Percentiles rank a stretch among this genome's conserved stretches.
Conservation (phyloP, 2,329 filamentous ascomycete genomes). For the Elsinoe fawcettii region DNA sequence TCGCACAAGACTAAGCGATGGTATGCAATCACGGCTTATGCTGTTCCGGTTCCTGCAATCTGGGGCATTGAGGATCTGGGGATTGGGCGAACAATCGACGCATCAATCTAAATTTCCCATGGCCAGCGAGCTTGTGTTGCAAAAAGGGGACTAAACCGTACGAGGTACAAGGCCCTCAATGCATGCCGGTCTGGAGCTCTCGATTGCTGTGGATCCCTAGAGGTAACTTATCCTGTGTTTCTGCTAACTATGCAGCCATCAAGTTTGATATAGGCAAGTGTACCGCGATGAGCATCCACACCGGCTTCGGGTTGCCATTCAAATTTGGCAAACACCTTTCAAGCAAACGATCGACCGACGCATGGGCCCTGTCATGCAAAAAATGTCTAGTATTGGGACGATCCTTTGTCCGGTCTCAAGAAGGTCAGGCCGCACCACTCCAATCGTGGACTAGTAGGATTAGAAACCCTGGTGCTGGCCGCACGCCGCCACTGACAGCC, state of each 20-base stretch:
- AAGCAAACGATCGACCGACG: conserved; percentile 13
- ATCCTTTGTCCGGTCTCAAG: conserved; percentile 8
- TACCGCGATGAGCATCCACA: conserved; percentile 9
- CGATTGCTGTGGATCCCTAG: background rate
- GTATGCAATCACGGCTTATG: background rate
- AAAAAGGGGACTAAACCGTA: background rate
- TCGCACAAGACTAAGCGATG: conserved; percentile 10
- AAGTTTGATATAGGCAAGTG: conserved; percentile 13
- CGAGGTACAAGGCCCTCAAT: conserved; percentile 2
- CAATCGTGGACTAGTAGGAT: background rate
- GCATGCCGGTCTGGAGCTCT: conserved; percentile 4
- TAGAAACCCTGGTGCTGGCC: conserved; percentile 7
- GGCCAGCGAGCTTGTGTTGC: conserved; percentile 9
- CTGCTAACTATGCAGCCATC: conserved; percentile 1
- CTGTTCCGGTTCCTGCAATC: background rate
- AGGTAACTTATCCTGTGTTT: conserved; percentile 9
- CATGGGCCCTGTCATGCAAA: conserved; percentile 15
- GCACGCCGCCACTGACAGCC: conserved; percentile 7
- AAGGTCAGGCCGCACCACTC: conserved; percentile 13
- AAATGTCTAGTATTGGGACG: conserved; percentile 11
- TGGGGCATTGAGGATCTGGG: conserved; percentile 11
- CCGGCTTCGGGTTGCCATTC: conserved; percentile 12
- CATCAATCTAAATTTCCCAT: conserved; percentile 8
- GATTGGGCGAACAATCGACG: conserved; percentile 9
- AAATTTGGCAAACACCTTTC: background rate